Evolutionary conservation across 768 basidiomycete genomes (phyloP).

Genomic region (Asterophora parasitica): DNA sequence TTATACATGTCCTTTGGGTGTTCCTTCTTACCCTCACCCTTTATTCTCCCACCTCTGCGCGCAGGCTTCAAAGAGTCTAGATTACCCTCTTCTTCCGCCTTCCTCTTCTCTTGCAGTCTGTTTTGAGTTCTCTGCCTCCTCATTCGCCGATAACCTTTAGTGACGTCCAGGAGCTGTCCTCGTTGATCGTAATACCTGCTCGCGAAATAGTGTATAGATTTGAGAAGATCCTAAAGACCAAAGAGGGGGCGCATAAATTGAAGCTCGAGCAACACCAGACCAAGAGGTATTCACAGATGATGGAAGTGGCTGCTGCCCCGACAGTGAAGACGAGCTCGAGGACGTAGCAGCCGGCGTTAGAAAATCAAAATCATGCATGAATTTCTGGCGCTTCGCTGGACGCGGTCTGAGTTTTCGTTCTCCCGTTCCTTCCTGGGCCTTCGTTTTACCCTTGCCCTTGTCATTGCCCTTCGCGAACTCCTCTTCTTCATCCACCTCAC

Average conservation of each 20-base stretch:
- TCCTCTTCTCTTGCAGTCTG: conserved; percentile 14
- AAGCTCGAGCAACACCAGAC: conserved; percentile 6
- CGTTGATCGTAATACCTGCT: conserved; percentile 54
- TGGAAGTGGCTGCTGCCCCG: conserved; percentile 28
- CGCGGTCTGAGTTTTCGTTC: conserved; percentile 21
- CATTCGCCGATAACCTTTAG: conserved; percentile 40
- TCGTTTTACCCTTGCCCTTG: conserved; percentile 4
- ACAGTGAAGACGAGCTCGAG: conserved; percentile 1
- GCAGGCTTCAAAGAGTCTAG: conserved; percentile 6
- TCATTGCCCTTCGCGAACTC: no score
- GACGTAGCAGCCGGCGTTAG: conserved; percentile 33
- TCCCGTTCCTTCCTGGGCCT: conserved; percentile 9
- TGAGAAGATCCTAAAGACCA: conserved; percentile 40
- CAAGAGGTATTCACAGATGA: conserved; percentile 42
- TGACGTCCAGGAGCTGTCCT: conserved; percentile 52
- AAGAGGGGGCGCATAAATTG: conserved; percentile 2
- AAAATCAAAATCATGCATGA: conserved; percentile 49
- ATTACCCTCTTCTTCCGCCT: conserved; percentile 10
- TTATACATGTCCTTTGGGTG: conserved; percentile 66
- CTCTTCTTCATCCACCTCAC: conserved; percentile 5
- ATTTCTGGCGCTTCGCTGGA: conserved; percentile 38
- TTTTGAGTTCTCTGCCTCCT: conserved; percentile 29
- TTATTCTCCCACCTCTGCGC: conserved; percentile 15
- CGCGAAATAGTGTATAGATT: conserved; percentile 44
- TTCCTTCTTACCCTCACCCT: conserved; percentile 17